Evolutionary conservation across 345 rosid genomes (phyloP).

Genomic region (Moricandia moricandioides): DNA sequence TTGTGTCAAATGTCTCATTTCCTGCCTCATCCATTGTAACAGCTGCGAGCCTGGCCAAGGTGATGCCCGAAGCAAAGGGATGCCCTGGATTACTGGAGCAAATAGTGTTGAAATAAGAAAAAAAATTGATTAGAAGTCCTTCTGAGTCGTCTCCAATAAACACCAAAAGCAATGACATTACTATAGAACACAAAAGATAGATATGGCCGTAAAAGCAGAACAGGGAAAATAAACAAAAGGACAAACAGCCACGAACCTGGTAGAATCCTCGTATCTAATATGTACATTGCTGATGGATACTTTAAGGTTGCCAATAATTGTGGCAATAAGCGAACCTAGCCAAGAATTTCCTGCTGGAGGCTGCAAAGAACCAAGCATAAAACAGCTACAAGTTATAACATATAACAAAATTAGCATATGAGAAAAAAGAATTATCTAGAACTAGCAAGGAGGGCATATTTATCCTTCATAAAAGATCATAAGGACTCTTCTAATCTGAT

Average conservation of each 20-base stretch:
- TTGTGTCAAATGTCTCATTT: conserved; percentile 94
- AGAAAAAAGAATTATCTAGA: background rate
- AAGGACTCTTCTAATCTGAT: conserved; percentile 4
- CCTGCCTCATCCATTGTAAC: conserved; percentile 96
- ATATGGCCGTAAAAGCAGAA: conserved; percentile 13
- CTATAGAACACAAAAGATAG: conserved; percentile 6
- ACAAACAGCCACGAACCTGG: conserved; percentile 55
- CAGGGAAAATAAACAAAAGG: background rate
- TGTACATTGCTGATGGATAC: conserved; percentile 98
- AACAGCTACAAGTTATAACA: conserved; percentile 20
- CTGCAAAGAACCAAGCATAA: conserved; percentile 52
- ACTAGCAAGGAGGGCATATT: conserved; percentile 3
- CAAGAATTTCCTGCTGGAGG: conserved; percentile 81
- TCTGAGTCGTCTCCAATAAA: conserved; percentile 12
- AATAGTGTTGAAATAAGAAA: conserved; percentile 33
- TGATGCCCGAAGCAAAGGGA: conserved; percentile 90
- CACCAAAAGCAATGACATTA: conserved; percentile 2
- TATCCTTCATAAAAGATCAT: conserved; percentile 8
- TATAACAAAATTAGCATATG: conserved; percentile 17
- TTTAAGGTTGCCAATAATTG: conserved; percentile 95
- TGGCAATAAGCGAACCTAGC: conserved; percentile 89
- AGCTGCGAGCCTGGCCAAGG: conserved; percentile 96
- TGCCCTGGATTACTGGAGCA: conserved; percentile 71
- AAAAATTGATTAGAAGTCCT: conserved; percentile 15
- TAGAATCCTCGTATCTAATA: conserved; percentile 89